Conservation (phyloP, 106 monocot genomes). For the Allium cepa region DNA sequence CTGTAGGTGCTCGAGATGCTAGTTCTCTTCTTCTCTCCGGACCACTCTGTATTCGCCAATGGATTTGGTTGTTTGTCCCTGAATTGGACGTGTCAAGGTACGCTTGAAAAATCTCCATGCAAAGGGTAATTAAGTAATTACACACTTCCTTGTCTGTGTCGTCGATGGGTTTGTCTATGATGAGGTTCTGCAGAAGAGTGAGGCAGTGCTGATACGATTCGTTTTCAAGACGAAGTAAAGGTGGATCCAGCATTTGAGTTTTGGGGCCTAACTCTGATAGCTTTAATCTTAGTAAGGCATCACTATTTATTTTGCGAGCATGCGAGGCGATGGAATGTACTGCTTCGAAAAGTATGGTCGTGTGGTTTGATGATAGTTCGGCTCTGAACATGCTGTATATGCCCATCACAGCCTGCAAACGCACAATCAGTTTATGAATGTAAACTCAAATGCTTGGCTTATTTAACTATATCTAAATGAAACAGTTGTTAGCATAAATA, state of each 20-base stretch:
- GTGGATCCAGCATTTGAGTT: constrained; percentile 98
- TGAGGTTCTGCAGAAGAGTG: constrained; percentile 61
- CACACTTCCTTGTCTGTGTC: constrained; percentile 27
- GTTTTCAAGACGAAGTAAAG: constrained; percentile 87
- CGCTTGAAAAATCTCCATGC: constrained; percentile 67
- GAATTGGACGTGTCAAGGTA: constrained; percentile 61
- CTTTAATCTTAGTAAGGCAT: constrained; percentile 60
- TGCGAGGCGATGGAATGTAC: constrained; percentile 78
- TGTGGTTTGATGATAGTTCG: constrained; percentile 54
- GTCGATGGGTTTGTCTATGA: constrained; percentile 18
- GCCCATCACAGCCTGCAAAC: constrained; percentile 88
- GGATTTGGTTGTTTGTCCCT: constrained; percentile 9
- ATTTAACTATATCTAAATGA: too few species aligned
- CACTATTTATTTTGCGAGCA: constrained; percentile 78
- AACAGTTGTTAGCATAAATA: too few species aligned
- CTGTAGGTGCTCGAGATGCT: constrained; percentile 72
- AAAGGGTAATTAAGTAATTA: constrained; percentile 53
- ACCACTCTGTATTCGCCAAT: constrained; percentile 67
- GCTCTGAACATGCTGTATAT: constrained; percentile 74
- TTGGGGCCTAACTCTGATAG: constrained; percentile 76
- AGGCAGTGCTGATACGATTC: constrained; percentile 88
- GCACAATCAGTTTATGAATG: not conserved
- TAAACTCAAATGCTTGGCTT: too few species aligned
- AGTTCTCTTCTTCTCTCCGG: constrained; percentile 81
- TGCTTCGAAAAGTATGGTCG: constrained; percentile 67